Conservation (phyloP, 805 yeast genomes). For the Hanseniaspora valbyensis region DNA sequence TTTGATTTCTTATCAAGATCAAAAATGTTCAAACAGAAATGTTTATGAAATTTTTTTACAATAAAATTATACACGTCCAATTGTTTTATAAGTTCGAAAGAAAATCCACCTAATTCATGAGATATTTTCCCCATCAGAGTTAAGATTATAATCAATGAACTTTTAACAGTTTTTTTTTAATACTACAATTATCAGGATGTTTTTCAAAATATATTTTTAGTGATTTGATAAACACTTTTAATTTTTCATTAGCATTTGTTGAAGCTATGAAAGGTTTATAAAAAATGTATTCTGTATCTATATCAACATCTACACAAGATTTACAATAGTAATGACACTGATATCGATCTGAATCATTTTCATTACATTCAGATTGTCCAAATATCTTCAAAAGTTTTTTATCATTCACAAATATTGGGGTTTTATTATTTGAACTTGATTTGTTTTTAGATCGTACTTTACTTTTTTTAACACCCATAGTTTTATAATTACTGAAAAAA, state of each 20-base stretch:
- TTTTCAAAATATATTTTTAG: background rate
- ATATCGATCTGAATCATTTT: slow-evolving; percentile 1
- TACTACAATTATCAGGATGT: background rate
- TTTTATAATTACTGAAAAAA: no score
- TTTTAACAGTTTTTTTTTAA: background rate
- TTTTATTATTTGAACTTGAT: background rate
- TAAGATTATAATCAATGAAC: background rate
- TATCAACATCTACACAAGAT: background rate
- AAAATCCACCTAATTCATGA: background rate
- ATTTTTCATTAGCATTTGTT: background rate
- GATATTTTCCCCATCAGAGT: background rate
- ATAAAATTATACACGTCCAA: background rate
- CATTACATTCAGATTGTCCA: background rate
- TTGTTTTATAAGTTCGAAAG: background rate
- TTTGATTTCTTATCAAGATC: slow-evolving; percentile 3
- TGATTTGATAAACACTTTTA: background rate
- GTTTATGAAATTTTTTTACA: background rate
- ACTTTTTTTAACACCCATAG: background rate
- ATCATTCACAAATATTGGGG: slow-evolving; percentile 7
- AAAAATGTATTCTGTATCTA: background rate
- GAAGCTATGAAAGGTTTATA: background rate
- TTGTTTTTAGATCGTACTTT: background rate
- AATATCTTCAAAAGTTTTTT: background rate
- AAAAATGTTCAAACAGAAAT: slow-evolving; percentile 8
- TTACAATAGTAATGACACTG: background rate